phyloP scores from a whole-genome alignment of 2,329 filamentous ascomycete genomes.

The Microdochium bolleyi region DNA sequence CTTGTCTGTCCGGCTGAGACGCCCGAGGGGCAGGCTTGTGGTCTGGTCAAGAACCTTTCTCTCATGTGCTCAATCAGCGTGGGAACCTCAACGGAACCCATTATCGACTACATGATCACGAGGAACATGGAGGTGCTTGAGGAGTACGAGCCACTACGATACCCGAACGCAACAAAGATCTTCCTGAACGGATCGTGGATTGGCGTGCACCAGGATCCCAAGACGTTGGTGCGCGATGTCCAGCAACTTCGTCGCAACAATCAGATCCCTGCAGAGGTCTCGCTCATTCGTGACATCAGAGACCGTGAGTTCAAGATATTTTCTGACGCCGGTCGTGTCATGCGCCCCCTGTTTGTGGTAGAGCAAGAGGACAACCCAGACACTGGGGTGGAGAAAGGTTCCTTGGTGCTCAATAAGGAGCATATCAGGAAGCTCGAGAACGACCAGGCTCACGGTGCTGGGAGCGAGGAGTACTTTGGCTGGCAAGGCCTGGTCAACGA shows the following conservation, averaged over 20 bases:
- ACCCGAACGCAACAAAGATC: constrained; percentile 91
- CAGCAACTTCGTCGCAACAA: constrained; percentile 71
- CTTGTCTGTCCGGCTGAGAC: constrained; percentile 96
- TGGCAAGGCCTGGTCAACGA: constrained; percentile 81
- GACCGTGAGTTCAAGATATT: constrained; percentile 98
- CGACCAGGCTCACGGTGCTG: constrained; percentile 58
- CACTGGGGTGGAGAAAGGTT: constrained; percentile 49
- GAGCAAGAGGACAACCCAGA: constrained; percentile 77
- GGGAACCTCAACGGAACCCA: constrained; percentile 81
- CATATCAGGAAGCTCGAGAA: constrained; percentile 67
- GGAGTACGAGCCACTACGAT: constrained; percentile 80
- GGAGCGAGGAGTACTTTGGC: constrained; percentile 60
- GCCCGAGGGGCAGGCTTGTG: constrained; percentile 95
- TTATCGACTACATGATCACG: constrained; percentile 92
- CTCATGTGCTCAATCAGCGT: constrained; percentile 99
- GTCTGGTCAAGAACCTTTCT: constrained; percentile 94
- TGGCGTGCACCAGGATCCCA: constrained; percentile 84
- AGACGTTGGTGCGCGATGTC: constrained; percentile 73
- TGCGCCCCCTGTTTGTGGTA: constrained; percentile 87
- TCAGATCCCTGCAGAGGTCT: constrained; percentile 85
- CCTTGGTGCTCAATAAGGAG: constrained; percentile 77
- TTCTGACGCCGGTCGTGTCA: constrained; percentile 91
- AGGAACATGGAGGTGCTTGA: constrained; percentile 94
- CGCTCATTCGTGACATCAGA: constrained; percentile 89
- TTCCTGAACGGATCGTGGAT: constrained; percentile 99